Conservation (phyloP, 768 basidiomycete species). For the Neoboletus magnificus region DNA sequence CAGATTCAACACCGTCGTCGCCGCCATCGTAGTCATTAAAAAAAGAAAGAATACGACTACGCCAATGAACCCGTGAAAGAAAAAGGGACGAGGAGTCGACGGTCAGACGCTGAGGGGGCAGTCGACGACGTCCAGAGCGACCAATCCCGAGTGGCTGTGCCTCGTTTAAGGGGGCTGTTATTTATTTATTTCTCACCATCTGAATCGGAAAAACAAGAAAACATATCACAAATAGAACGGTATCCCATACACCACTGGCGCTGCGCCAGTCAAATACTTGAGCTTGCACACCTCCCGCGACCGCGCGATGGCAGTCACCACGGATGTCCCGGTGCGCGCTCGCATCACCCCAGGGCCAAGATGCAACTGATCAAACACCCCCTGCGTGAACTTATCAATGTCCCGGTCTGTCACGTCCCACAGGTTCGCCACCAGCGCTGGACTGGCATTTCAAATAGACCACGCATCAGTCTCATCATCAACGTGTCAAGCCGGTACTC, state of each 20-base stretch:
- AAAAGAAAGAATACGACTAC: neutral
- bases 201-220: too few relatives aligned
- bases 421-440: slow-evolving; percentile 88
- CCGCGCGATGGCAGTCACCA: slow-evolving; percentile 75
- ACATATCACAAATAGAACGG: slow-evolving; percentile 71
- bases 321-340: slow-evolving; percentile 35
- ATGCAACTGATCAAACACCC: slow-evolving; percentile 72
- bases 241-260: slow-evolving; percentile 93
- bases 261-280: slow-evolving; percentile 91
- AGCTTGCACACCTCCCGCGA: slow-evolving; percentile 84
- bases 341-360: slow-evolving; percentile 38
- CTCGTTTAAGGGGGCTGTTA: neutral
- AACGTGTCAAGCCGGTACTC: slow-evolving; percentile 33
- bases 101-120: neutral
- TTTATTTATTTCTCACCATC: neutral
- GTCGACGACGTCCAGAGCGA: neutral
- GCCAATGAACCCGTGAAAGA: neutral
- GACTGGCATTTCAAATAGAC: slow-evolving; percentile 44
- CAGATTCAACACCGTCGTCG: slow-evolving; percentile 9
- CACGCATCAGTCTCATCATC: neutral
- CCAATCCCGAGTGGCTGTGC: slow-evolving; percentile 16
- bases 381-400: slow-evolving; percentile 87
- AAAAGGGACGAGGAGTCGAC: neutral
- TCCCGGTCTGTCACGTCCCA: slow-evolving; percentile 99
- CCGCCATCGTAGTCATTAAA: slow-evolving; percentile 1